Evolutionary conservation across 2,329 filamentous ascomycete species (phyloP).

Genomic region (Rutstroemia sp.): DNA sequence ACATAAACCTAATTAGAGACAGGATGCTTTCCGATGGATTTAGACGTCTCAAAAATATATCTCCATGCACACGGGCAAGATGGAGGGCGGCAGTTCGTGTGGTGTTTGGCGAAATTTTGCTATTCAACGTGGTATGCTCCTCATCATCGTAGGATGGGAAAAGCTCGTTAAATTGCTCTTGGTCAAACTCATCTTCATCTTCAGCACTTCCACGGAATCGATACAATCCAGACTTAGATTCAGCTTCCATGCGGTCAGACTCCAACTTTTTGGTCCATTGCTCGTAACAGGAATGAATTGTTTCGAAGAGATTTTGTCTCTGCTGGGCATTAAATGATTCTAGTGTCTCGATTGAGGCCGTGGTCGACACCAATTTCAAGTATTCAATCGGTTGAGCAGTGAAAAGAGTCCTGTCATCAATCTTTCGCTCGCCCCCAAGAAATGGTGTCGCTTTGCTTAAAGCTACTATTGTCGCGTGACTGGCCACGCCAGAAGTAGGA

Average conservation of each 20-base stretch:
- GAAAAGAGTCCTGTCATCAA: conserved; percentile 12
- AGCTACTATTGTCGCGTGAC: conserved; percentile 9
- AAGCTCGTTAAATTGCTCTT: conserved; percentile 68
- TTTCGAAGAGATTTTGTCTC: conserved; percentile 52
- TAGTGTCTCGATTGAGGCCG: conserved; percentile 42
- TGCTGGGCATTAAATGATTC: conserved; percentile 33
- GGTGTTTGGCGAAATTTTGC: conserved; percentile 3
- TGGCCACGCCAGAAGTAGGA: conserved; percentile 5
- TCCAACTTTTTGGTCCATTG: conserved; percentile 75
- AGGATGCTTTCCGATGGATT: conserved; percentile 22
- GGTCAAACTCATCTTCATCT: conserved; percentile 66
- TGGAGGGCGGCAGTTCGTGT: conserved; percentile 38
- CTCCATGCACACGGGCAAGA: conserved; percentile 52
- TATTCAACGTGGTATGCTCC: conserved; percentile 17
- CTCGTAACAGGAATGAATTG: conserved; percentile 66
- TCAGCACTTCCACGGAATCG: conserved; percentile 73
- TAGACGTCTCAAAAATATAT: conserved; percentile 29
- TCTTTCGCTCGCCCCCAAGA: conserved; percentile 36
- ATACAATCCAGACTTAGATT: conserved; percentile 70
- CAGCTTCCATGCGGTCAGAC: conserved; percentile 67
- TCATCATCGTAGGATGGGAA: conserved; percentile 69
- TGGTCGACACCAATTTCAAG: conserved; percentile 40
- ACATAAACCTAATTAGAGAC: conserved; percentile 24
- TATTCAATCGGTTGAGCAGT: conserved; percentile 36
- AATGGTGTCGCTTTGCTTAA: conserved; percentile 47